Evolutionary conservation across 169 alveolate genomes (phyloP).

Genomic region (Cystoisospora suis): DNA sequence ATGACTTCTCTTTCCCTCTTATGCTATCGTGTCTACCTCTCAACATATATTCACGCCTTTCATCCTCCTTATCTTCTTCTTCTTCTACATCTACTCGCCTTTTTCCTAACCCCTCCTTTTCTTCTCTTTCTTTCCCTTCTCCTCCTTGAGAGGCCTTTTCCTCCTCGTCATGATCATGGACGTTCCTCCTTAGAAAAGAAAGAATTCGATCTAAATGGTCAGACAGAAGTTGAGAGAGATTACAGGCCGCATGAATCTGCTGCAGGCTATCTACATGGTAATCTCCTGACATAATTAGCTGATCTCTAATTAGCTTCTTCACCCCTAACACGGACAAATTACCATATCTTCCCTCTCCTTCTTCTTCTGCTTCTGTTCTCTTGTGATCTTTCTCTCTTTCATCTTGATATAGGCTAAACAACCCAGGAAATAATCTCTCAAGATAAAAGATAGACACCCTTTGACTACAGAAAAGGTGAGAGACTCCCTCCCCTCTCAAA

Average conservation of each 20-base stretch:
- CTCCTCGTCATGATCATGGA: background rate
- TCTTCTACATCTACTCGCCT: background rate
- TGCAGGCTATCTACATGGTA: slow-evolving; percentile 66
- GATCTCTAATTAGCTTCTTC: background rate
- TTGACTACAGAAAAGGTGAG: no score
- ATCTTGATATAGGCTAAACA: no score
- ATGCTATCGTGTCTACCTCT: background rate
- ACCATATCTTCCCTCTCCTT: no score
- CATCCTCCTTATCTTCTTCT: background rate
- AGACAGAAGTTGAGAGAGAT: slow-evolving; percentile 9
- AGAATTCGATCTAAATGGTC: background rate
- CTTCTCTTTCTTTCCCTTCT: background rate
- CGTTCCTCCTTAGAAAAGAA: background rate
- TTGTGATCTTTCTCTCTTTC: no score
- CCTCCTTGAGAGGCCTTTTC: no score
- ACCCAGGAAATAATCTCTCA: no score
- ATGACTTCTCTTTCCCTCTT: background rate
- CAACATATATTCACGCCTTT: background rate
- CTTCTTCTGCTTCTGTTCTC: background rate
- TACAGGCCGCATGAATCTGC: slow-evolving; percentile 65
- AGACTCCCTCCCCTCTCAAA: no score
- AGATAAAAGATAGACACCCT: no score
- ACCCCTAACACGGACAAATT: background rate
- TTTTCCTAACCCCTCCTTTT: background rate
- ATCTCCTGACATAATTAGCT: slow-evolving; percentile 1